These are phyloP conservation scores for Diaporthe citriasiana DNA, from an alignment of 2,329 filamentous ascomycete species.

Conservation along the genomic window DNA sequence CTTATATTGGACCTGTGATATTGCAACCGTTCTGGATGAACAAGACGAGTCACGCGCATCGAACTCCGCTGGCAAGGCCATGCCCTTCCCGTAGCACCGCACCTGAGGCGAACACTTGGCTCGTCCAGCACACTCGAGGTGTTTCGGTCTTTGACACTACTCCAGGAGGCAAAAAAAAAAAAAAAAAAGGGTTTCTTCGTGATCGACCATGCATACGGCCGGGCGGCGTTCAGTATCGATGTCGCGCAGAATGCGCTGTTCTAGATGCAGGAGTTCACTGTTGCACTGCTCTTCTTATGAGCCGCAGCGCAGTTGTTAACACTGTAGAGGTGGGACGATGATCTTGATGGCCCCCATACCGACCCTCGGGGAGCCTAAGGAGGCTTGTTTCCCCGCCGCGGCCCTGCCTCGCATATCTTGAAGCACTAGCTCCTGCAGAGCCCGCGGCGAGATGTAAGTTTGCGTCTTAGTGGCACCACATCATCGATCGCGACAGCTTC, in stretches of 20 bases:
- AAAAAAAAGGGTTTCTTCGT: not conserved
- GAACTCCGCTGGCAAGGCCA: not conserved
- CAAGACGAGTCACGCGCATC: not conserved
- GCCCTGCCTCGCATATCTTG: slow-evolving; percentile 28
- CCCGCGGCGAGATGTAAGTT: slow-evolving; percentile 10
- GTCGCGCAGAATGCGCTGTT: slow-evolving; percentile 17
- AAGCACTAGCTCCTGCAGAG: slow-evolving; percentile 28
- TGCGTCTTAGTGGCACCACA: slow-evolving; percentile 17
- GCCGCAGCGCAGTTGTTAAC: not conserved
- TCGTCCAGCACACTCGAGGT: slow-evolving; percentile 9
- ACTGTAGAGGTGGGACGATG: not conserved
- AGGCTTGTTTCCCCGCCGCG: slow-evolving; percentile 22
- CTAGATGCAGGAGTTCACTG: slow-evolving; percentile 20
- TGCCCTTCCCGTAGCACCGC: not conserved
- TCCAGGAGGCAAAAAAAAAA: not conserved
- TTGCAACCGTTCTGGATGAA: slow-evolving; percentile 29
- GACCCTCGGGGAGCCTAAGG: slow-evolving; percentile 17
- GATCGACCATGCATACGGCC: slow-evolving; percentile 14
- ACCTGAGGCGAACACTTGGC: slow-evolving; percentile 6
- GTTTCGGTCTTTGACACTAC: slow-evolving; percentile 21
- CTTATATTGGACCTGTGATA: slow-evolving; percentile 9
- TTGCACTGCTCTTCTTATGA: not conserved
- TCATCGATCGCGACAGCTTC: slow-evolving; percentile 9
- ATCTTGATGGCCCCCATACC: not conserved
- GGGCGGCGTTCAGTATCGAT: not conserved